Base-by-base conservation (phyloP, 2,329 filamentous ascomycete genomes). In the Pseudogymnoascus destructans region DNA sequence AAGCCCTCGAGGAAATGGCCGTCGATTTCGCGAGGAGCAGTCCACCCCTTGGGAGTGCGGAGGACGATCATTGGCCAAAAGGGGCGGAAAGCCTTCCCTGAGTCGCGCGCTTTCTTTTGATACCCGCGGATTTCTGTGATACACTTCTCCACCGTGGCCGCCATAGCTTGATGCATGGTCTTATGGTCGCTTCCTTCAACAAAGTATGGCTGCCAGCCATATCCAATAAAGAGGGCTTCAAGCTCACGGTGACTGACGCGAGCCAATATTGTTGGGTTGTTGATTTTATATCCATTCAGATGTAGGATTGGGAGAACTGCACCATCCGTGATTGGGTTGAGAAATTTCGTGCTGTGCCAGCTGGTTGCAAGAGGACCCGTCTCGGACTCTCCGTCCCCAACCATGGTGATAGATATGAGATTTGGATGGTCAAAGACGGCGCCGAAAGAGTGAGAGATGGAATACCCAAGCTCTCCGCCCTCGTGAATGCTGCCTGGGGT, bases 251-350 rank as follows among this genome's bases (percentile, higher is more conserved):
- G 85, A 42, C 80, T 80, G 66, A 91, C 85, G 63, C 87, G 81
- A 11, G 86, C 82, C 13, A 90, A 78, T 0, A 91, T 68, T 4
- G 83, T 90, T 7, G 85, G 85, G 70, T 89, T 88, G 74, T 88
- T 87, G 74, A 90, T 90, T 75, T 91, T 91, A 77, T 90, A 91
- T 52, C 87, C 87, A 65, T 91, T 91, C 32, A 91, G 75, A 69
- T 91, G 86, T 9, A 91, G 77, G 5, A 91, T 82, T 0, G 87
- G 87, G 1, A 91, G 76, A 6, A 91, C 87, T 35, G 86, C 87
- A 27, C 87, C 87, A 65, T 90, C 86, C 0, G 79, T 84, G 64
- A 87, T 85, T 3, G 87, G 87, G 67, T 90, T 89, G 63, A 91
- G 77, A 72, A 89, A 90, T 70, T 91, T 91, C 67, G 79, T 90